Percentiles rank a stretch among this genome's conserved stretches.
These are phyloP conservation scores for Colletotrichum kahawae DNA, from an alignment of 2,329 filamentous ascomycete species.

Conservation along the genomic window DNA sequence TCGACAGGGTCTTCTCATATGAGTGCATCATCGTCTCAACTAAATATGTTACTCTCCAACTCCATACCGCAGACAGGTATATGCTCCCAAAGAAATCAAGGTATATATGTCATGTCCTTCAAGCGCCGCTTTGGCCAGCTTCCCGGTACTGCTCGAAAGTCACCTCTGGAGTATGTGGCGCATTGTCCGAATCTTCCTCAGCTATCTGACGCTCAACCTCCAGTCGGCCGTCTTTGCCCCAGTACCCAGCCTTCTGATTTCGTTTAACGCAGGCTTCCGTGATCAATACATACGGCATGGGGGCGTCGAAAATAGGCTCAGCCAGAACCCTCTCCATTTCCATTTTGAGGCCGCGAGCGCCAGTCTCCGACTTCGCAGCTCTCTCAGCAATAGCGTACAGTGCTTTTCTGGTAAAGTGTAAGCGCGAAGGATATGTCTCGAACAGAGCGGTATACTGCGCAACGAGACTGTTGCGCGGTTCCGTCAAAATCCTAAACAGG, in stretches of 20 bases:
- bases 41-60: background rate
- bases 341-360: conserved; percentile 78
- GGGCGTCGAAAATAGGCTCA: conserved; percentile 83
- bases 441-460: conserved; percentile 91
- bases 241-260: conserved; percentile 63
- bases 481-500: conserved; percentile 87
- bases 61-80: background rate
- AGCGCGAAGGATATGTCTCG: conserved; percentile 75
- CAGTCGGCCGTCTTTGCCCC: conserved; percentile 73
- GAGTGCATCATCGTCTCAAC: background rate
- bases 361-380: conserved; percentile 69
- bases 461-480: conserved; percentile 87
- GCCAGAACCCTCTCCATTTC: conserved; percentile 80
- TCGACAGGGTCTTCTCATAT: background rate
- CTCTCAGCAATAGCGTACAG: conserved; percentile 80
- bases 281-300: conserved; percentile 76
- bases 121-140: conserved; percentile 54
- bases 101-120: conserved; percentile 13
- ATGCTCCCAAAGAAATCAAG: background rate
- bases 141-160: conserved; percentile 49
- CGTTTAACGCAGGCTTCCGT: conserved; percentile 72
- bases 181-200: conserved; percentile 58
- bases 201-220: conserved; percentile 72
- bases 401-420: conserved; percentile 83
- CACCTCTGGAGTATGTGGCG: conserved; percentile 17